phyloP scores from a whole-genome alignment of 306 rosid species.

The Ziziphus jujuba region DNA sequence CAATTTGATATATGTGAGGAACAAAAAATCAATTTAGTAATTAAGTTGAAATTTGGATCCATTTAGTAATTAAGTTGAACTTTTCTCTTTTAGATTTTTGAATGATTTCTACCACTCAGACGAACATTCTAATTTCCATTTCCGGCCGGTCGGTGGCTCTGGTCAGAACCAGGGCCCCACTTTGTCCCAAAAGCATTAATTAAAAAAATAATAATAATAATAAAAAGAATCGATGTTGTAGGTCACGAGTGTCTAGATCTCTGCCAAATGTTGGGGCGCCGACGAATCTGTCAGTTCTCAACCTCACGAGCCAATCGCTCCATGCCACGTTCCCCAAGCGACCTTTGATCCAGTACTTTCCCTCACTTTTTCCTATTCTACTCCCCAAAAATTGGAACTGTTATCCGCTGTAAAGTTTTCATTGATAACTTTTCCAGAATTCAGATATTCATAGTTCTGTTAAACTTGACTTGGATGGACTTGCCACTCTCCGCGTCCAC shows the following conservation, averaged over 20 bases:
- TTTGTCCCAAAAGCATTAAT: too few species aligned
- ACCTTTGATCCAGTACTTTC: neutral
- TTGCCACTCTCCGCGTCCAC: slow-evolving; percentile 78
- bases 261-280: neutral
- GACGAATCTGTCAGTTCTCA: neutral
- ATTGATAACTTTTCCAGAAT: slow-evolving; percentile 81
- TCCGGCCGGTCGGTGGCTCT: too few species aligned
- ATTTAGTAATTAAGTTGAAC: too few species aligned
- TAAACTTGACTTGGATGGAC: slow-evolving; percentile 96
- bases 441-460: slow-evolving; percentile 82
- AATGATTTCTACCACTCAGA: too few species aligned
- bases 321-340: slow-evolving; percentile 18
- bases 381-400: slow-evolving; percentile 51
- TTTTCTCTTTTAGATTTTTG: too few species aligned
- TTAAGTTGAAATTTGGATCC: too few species aligned
- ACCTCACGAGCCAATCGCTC: slow-evolving; percentile 5
- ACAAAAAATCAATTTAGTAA: too few species aligned
- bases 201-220: too few species aligned
- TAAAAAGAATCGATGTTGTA: neutral
- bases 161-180: too few species aligned
- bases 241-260: neutral
- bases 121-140: too few species aligned
- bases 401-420: slow-evolving; percentile 89
- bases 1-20: too few species aligned
- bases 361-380: neutral